These are phyloP conservation scores for Emergomyces africanus DNA, from an alignment of 2,329 filamentous ascomycete species.

Conservation along the genomic window DNA sequence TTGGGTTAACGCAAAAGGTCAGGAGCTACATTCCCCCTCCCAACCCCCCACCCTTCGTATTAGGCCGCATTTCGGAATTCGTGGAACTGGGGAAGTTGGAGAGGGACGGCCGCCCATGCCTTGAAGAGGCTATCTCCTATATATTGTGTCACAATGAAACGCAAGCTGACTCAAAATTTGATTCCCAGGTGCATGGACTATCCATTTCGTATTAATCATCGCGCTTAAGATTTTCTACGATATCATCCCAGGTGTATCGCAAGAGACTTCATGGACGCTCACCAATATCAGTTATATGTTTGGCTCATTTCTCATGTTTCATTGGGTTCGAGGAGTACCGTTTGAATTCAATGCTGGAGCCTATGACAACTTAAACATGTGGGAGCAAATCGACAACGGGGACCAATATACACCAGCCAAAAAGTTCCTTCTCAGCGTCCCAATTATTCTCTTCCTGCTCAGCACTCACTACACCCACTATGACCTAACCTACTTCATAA, in stretches of 20 bases:
- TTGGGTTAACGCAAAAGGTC: conserved; percentile 99
- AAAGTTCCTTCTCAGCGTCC: conserved; percentile 92
- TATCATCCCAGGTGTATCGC: conserved; percentile 88
- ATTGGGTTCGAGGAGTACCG: conserved; percentile 92
- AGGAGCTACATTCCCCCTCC: conserved; percentile 19
- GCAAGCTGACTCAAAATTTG: conserved; percentile 11
- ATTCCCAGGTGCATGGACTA: conserved; percentile 78
- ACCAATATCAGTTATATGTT: conserved; percentile 99
- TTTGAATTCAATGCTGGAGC: conserved; percentile 98
- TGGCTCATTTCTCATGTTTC: conserved; percentile 98
- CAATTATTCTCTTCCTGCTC: conserved; percentile 84
- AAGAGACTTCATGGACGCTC: conserved; percentile 97
- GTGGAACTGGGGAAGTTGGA: conserved; percentile 2
- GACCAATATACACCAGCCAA: conserved; percentile 98
- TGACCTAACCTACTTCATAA: conserved; percentile 89
- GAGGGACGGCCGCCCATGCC: neutral
- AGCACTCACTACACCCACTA: conserved; percentile 99
- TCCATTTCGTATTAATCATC: conserved; percentile 86
- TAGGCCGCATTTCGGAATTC: neutral
- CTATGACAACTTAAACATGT: conserved; percentile 99
- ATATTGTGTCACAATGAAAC: neutral
- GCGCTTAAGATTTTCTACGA: conserved; percentile 94
- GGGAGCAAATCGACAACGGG: conserved; percentile 99
- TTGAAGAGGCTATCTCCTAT: neutral
- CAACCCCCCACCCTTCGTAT: too few relatives aligned